Base-by-base conservation (phyloP, 352 stramenopile species). In the Pythium myriotylum region DNA sequence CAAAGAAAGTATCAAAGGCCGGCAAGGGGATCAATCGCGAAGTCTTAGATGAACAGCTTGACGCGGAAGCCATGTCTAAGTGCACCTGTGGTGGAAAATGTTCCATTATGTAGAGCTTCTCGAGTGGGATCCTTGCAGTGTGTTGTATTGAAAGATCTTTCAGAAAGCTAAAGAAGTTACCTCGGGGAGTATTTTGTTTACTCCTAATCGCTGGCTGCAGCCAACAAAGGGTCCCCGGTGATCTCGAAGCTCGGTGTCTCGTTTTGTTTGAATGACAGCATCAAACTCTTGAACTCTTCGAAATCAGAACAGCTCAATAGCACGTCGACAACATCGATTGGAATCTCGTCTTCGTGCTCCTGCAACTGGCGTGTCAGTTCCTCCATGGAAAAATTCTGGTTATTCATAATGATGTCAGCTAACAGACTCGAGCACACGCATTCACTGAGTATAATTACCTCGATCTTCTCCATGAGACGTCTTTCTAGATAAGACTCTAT, bases 251-350 rank as follows among this genome's bases (percentile, higher is more conserved):
- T 81, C 1, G 82, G 78, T 12, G 70, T 79, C 41, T 94, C 81
- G 54, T 94, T 92, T 43, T 91, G 83, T 65, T 93, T 95, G 68
- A 86, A 92, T 23, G 82, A 93, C 17, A 95, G 68, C 84, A 95
- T 93, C 23, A 95, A 77, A 40, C 63, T 85, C 73, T 93, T 93
- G 67, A 95, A 95, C 51, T 95, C 86, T 61, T 95, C 86, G 73
- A 95, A 95, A 54, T 92, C 79, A 16, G 79, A 88, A 67, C 76
- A 91, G 64, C 84, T 92, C 61, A 91, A 59, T 19, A 95, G 65
- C 20, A 92, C 78, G 59, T 93, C 86, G 54, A 91, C 86, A 27
- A 92, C 84, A 59, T 92, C 86, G 6, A 81, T 55, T 2, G 82
- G 74, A 50, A 95, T 92, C 47, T 92, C 81, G 26, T 92, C 84